These are phyloP conservation scores for Exobasidium rhododendri DNA, from an alignment of 1,284 basidiomycete genomes.

Conservation along the genomic window DNA sequence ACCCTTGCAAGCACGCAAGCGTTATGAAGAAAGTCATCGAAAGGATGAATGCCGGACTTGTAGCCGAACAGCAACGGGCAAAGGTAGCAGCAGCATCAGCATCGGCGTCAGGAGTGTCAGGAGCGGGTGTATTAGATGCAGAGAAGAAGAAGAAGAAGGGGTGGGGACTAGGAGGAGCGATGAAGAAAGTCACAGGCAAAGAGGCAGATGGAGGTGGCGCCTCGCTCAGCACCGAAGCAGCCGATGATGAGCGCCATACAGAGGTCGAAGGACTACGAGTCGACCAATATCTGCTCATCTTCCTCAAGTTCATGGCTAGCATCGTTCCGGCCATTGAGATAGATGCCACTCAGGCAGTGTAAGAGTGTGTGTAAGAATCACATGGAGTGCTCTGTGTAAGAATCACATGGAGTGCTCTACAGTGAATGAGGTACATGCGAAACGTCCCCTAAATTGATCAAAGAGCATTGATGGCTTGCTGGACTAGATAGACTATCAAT, in stretches of 20 bases:
- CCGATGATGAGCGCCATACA: slow-evolving; percentile 12
- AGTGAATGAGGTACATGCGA: not conserved
- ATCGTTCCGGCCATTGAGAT: slow-evolving; percentile 54
- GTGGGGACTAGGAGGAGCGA: slow-evolving; percentile 67
- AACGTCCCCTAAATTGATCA: not conserved
- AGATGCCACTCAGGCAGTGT: slow-evolving; percentile 41
- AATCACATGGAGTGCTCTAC: too few relatives aligned
- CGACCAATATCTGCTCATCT: slow-evolving; percentile 54
- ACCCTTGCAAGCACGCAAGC: slow-evolving; percentile 96
- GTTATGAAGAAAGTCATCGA: slow-evolving; percentile 99
- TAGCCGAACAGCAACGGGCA: slow-evolving; percentile 25
- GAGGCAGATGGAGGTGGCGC: slow-evolving; percentile 4
- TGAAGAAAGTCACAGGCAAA: slow-evolving; percentile 68
- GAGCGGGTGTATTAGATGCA: too few relatives aligned
- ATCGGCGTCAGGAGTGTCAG: too few relatives aligned
- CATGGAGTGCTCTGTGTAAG: not conserved
- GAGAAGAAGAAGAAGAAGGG: slow-evolving; percentile 70
- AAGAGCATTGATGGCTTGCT: not conserved
- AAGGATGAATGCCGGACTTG: slow-evolving; percentile 73
- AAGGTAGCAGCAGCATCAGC: not conserved
- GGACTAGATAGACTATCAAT: not conserved
- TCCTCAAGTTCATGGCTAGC: slow-evolving; percentile 53
- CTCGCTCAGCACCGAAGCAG: not conserved
- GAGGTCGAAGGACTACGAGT: slow-evolving; percentile 42
- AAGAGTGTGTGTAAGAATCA: not conserved